phyloP scores from a whole-genome alignment of 192 early-diverging fungal genomes.

The Coemansia nantahalensis region DNA sequence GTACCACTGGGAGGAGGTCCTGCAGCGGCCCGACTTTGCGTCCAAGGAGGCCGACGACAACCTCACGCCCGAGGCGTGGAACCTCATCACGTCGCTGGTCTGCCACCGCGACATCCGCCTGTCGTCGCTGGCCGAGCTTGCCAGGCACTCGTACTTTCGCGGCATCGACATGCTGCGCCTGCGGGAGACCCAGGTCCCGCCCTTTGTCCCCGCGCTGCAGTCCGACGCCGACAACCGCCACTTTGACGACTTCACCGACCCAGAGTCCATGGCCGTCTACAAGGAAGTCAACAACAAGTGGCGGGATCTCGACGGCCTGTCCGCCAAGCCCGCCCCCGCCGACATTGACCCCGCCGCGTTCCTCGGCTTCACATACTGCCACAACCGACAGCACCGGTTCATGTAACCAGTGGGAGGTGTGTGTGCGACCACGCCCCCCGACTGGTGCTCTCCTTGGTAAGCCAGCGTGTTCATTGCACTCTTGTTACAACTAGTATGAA shows the following conservation, averaged over 20 bases:
- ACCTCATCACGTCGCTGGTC: conserved; percentile 62
- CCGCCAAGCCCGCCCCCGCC: conserved; percentile 30
- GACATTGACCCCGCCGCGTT: conserved; percentile 78
- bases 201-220: conserved; percentile 68
- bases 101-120: conserved; percentile 56
- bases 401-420: too few relatives aligned
- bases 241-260: conserved; percentile 72
- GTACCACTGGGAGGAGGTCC: conserved; percentile 73
- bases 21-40: conserved; percentile 73
- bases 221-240: conserved; percentile 77
- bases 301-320: conserved; percentile 35
- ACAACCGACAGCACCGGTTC: conserved; percentile 45
- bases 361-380: conserved; percentile 75
- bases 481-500: too few relatives aligned
- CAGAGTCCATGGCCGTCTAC: conserved; percentile 58
- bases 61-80: conserved; percentile 73
- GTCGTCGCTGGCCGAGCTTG: conserved; percentile 55
- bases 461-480: too few relatives aligned
- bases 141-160: conserved; percentile 62
- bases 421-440: too few relatives aligned
- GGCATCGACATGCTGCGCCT: conserved; percentile 63
- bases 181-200: conserved; percentile 61
- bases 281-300: conserved; percentile 58
- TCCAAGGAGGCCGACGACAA: conserved; percentile 79
- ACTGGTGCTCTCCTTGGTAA: too few relatives aligned